Conservation (phyloP, 1,284 basidiomycete genomes). For the Meripilus lineatus region DNA sequence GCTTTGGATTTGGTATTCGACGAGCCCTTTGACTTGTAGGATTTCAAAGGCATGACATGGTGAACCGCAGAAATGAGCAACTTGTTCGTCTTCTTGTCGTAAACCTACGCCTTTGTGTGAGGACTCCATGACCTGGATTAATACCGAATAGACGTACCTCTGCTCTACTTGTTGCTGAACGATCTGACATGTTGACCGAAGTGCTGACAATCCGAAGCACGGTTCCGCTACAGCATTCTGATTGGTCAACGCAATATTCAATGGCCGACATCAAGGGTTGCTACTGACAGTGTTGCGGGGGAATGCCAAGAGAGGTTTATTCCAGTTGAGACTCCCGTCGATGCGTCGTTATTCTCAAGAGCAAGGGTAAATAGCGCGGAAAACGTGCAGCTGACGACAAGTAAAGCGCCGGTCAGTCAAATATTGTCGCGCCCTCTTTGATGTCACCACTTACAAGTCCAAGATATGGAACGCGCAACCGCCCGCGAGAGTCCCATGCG, state of each 20-base stretch:
- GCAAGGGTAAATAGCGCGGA: conserved; percentile 19
- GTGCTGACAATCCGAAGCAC: conserved; percentile 20
- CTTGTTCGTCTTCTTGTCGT: conserved; percentile 19
- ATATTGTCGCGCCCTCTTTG: background rate
- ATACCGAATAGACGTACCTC: conserved; percentile 16
- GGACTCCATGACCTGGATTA: background rate
- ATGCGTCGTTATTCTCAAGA: conserved; percentile 14
- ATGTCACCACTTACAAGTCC: conserved; percentile 20
- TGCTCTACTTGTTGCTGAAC: conserved; percentile 17
- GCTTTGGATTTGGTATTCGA: background rate
- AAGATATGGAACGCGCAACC: conserved; percentile 20
- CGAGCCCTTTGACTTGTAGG: background rate
- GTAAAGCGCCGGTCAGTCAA: background rate
- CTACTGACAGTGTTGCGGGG: conserved; percentile 19
- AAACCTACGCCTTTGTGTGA: conserved; percentile 14
- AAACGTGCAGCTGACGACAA: conserved; percentile 16
- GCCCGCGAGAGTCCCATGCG: conserved; percentile 21
- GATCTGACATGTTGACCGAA: conserved; percentile 17
- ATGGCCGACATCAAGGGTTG: too few species aligned
- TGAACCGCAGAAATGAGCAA: conserved; percentile 23
- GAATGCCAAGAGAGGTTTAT: conserved; percentile 24
- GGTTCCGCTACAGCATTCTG: conserved; percentile 15
- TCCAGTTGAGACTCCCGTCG: conserved; percentile 20
- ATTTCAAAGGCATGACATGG: conserved; percentile 17
- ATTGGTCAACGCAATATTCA: too few species aligned